phyloP scores from a whole-genome alignment of 1,284 basidiomycete genomes.

The Boletus semigastroideus region DNA sequence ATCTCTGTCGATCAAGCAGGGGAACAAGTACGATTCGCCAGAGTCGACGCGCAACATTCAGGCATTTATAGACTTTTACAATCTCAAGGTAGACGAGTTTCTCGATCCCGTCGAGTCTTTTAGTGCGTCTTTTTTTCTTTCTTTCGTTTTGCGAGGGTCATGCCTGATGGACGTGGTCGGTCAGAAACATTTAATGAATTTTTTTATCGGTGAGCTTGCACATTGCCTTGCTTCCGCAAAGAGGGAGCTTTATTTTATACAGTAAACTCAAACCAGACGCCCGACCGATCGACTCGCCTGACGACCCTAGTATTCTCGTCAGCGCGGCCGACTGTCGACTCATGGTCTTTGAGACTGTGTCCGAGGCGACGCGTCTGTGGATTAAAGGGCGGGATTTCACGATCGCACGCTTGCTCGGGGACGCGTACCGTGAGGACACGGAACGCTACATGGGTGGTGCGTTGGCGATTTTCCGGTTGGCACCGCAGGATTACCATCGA shows the following conservation, averaged over 20 bases:
- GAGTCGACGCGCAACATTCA: constrained; percentile 84
- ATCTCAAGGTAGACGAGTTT: constrained; percentile 82
- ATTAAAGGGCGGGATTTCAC: constrained; percentile 97
- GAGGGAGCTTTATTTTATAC: constrained; percentile 36
- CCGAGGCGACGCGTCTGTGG: constrained; percentile 88
- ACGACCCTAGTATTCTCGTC: constrained; percentile 77
- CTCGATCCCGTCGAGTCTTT: constrained; percentile 82
- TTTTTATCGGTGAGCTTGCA: constrained; percentile 64
- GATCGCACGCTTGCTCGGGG: constrained; percentile 77
- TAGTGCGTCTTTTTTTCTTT: constrained; percentile 46
- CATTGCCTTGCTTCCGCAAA: background rate
- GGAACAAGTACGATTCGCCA: constrained; percentile 87
- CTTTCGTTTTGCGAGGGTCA: background rate
- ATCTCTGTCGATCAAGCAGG: constrained; percentile 93
- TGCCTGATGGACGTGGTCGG: background rate
- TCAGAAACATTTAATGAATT: constrained; percentile 87
- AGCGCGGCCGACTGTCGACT: constrained; percentile 92
- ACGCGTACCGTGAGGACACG: constrained; percentile 66
- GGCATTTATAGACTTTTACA: constrained; percentile 89
- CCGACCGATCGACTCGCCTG: constrained; percentile 72
- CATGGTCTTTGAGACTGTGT: constrained; percentile 88
- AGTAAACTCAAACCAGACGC: constrained; percentile 86
- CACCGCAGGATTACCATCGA: constrained; percentile 95
- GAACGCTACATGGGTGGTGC: constrained; percentile 77
- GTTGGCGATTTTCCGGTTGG: constrained; percentile 86